Percentiles rank a stretch among this genome's conserved stretches.
phyloP scores from a whole-genome alignment of 2,329 filamentous ascomycete species.

The Aspergillus floridensis region DNA sequence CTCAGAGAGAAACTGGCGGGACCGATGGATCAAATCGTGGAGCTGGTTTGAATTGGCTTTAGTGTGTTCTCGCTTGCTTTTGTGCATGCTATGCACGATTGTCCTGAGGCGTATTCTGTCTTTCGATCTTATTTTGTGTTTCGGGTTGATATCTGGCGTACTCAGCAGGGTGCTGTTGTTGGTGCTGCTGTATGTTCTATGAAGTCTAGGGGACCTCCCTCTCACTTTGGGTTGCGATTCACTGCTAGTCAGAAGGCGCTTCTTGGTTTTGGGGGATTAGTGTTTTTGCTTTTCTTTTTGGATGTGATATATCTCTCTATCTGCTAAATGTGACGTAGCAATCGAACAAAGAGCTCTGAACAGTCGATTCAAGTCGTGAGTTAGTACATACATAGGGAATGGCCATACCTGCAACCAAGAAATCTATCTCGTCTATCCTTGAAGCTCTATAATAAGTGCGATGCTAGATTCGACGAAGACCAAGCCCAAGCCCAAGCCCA shows the following conservation, averaged over 20 bases:
- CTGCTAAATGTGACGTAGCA: neutral
- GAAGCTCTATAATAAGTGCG: neutral
- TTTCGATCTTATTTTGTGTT: neutral
- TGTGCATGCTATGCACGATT: neutral
- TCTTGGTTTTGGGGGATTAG: neutral
- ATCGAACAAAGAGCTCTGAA: neutral
- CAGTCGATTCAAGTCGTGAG: neutral
- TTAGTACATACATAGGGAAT: neutral
- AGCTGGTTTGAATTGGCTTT: neutral
- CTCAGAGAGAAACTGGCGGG: neutral
- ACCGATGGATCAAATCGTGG: neutral
- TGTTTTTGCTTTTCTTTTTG: neutral
- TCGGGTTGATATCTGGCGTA: neutral
- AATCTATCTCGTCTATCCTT: neutral
- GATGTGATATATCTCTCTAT: constrained; percentile 3
- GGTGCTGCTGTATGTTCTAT: neutral
- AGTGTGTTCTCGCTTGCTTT: neutral
- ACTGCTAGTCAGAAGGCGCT: neutral
- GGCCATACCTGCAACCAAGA: too few relatives aligned
- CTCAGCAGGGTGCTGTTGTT: neutral
- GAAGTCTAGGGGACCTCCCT: neutral
- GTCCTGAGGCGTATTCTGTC: neutral
- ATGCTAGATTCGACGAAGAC: too few relatives aligned
- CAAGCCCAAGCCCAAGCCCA: too few relatives aligned
- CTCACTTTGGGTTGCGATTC: neutral